phyloP scores from a whole-genome alignment of 1,284 basidiomycete species.

The Dichomitus squalens region DNA sequence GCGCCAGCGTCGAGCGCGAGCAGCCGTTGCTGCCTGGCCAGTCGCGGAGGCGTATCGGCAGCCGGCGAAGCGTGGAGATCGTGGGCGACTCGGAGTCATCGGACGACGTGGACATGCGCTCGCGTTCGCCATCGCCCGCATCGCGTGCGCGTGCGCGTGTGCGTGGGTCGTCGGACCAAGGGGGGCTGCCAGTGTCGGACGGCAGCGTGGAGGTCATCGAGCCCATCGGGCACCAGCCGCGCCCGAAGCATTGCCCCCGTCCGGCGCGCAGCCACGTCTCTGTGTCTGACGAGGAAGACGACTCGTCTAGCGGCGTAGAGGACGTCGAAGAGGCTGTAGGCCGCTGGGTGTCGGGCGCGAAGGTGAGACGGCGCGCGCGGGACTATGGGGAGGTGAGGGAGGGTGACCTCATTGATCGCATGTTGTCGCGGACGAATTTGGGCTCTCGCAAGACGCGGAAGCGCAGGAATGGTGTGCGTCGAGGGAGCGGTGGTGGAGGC shows the following conservation, averaged over 20 bases:
- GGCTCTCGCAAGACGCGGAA: neutral
- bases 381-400: conserved; percentile 22
- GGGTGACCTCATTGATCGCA: conserved; percentile 30
- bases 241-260: neutral
- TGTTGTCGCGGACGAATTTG: conserved; percentile 28
- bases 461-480: neutral
- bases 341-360: conserved; percentile 3
- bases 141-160: neutral
- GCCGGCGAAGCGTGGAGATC: conserved; percentile 19
- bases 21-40: conserved; percentile 29
- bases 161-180: neutral
- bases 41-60: conserved; percentile 22
- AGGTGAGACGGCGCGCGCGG: neutral
- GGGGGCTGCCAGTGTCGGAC: neutral
- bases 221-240: conserved; percentile 19
- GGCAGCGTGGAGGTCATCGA: conserved; percentile 3
- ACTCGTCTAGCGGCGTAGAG: neutral
- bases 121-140: neutral
- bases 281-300: neutral
- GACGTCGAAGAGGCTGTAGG: conserved; percentile 1
- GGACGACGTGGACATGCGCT: conserved; percentile 19
- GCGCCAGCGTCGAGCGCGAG: neutral
- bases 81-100: conserved; percentile 32
- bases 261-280: neutral
- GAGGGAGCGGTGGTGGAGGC: neutral